Evolutionary conservation across 1,284 basidiomycete species (phyloP).

Genomic region (Leccinum fallax): DNA sequence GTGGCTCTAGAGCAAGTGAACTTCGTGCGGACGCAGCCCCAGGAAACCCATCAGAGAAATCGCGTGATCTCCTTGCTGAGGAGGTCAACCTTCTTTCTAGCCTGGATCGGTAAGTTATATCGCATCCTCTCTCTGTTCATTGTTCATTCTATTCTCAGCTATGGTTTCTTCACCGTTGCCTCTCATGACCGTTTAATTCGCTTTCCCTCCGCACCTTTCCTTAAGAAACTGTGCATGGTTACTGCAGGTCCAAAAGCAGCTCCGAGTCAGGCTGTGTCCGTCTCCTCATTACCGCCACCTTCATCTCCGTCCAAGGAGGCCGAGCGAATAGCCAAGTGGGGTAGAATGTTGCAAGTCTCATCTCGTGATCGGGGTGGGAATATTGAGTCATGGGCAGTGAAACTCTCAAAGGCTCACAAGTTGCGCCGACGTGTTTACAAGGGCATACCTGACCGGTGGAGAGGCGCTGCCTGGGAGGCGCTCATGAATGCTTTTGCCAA

Average conservation of each 20-base stretch:
- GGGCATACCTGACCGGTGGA: constrained; percentile 96
- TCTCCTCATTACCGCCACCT: constrained; percentile 50
- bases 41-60: constrained; percentile 58
- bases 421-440: constrained; percentile 84
- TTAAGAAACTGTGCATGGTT: constrained; percentile 56
- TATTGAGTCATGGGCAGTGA: constrained; percentile 72
- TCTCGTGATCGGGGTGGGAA: constrained; percentile 78
- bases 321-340: constrained; percentile 84
- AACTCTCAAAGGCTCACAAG: constrained; percentile 62
- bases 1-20: constrained; percentile 59
- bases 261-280: constrained; percentile 41
- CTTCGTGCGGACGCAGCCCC: constrained; percentile 56
- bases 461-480: constrained; percentile 89
- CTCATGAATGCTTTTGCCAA: constrained; percentile 59
- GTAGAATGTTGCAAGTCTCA: constrained; percentile 76
- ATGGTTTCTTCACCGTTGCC: constrained; percentile 80
- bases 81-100: constrained; percentile 71
- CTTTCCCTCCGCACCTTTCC: constrained; percentile 63
- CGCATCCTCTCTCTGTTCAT: constrained; percentile 17
- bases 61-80: constrained; percentile 57
- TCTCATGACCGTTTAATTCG: constrained; percentile 79
- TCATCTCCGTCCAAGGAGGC: constrained; percentile 62
- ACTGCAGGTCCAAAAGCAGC: constrained; percentile 47
- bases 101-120: constrained; percentile 72
- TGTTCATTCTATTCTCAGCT: constrained; percentile 49